phyloP scores from a whole-genome alignment of 305 asterid genomes.

The Plantago coronopus region DNA sequence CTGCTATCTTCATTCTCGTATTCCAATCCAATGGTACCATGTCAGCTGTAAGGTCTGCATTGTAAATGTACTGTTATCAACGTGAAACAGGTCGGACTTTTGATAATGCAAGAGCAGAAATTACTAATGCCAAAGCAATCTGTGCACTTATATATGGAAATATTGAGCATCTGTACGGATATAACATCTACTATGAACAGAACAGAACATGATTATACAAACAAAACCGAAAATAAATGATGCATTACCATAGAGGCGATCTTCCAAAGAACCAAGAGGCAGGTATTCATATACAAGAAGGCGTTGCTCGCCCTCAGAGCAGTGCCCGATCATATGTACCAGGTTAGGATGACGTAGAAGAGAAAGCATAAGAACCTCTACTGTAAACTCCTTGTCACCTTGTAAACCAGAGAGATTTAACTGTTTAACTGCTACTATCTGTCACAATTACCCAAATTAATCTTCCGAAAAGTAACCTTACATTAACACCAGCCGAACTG shows the following conservation, averaged over 20 bases:
- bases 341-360: constrained; percentile 40
- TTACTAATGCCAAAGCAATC: too few relatives aligned
- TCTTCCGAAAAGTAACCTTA: too few relatives aligned
- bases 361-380: constrained; percentile 42
- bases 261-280: constrained; percentile 40
- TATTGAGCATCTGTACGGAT: not conserved
- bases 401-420: constrained; percentile 35
- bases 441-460: constrained; percentile 13
- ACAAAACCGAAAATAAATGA: not conserved
- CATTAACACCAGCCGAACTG: not conserved
- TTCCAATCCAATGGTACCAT: constrained; percentile 34
- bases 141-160: too few relatives aligned
- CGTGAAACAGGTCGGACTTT: too few relatives aligned
- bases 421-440: constrained; percentile 42
- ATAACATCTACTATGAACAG: not conserved
- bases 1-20: constrained; percentile 38
- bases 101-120: too few relatives aligned
- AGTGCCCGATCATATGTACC: constrained; percentile 39
- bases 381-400: constrained; percentile 38
- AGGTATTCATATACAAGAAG: constrained; percentile 40
- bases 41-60: constrained; percentile 33
- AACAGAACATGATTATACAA: not conserved
- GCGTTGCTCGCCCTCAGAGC: constrained; percentile 40
- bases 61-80: not conserved
- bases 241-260: constrained; percentile 36